phyloP scores from a whole-genome alignment of 2,329 filamentous ascomycete genomes.

The Trichoderma breve region DNA sequence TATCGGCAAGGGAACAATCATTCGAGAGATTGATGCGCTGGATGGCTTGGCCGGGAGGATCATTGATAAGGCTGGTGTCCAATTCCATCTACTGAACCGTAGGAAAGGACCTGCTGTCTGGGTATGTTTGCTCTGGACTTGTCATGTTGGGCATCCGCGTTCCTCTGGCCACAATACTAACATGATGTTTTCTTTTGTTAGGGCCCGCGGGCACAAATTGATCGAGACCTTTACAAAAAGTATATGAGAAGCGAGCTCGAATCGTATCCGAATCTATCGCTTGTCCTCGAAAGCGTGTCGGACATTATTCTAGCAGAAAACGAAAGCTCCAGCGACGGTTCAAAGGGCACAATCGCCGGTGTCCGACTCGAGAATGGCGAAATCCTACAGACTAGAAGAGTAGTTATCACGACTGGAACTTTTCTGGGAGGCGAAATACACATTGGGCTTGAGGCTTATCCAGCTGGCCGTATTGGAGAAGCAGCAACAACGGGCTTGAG shows the following conservation, averaged over 20 bases:
- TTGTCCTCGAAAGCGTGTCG: conserved; percentile 83
- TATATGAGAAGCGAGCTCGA: conserved; percentile 87
- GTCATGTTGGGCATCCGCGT: neutral
- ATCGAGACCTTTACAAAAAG: conserved; percentile 81
- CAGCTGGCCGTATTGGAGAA: conserved; percentile 90
- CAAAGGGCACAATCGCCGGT: conserved; percentile 73
- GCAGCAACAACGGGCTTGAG: conserved; percentile 89
- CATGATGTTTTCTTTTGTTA: conserved; percentile 25
- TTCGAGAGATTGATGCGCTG: conserved; percentile 91
- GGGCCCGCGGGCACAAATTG: conserved; percentile 93
- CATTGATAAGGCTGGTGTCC: conserved; percentile 91
- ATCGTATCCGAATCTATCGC: conserved; percentile 72
- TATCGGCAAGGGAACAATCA: conserved; percentile 97
- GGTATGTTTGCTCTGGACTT: conserved; percentile 41
- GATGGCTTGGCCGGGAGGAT: conserved; percentile 86
- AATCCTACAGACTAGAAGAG: conserved; percentile 72
- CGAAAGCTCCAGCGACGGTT: conserved; percentile 40
- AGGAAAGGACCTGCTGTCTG: conserved; percentile 94
- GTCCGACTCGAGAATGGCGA: conserved; percentile 86
- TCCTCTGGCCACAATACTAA: neutral
- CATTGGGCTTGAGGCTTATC: conserved; percentile 80
- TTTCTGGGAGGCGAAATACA: conserved; percentile 96
- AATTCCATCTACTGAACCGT: conserved; percentile 85
- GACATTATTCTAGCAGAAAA: conserved; percentile 71
- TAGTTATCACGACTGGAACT: conserved; percentile 94